Percentiles rank a stretch among this genome's conserved stretches.
These are phyloP conservation scores for Aristolochia fimbriata DNA, from an alignment of 164 flowering plant species.

Conservation along the genomic window DNA sequence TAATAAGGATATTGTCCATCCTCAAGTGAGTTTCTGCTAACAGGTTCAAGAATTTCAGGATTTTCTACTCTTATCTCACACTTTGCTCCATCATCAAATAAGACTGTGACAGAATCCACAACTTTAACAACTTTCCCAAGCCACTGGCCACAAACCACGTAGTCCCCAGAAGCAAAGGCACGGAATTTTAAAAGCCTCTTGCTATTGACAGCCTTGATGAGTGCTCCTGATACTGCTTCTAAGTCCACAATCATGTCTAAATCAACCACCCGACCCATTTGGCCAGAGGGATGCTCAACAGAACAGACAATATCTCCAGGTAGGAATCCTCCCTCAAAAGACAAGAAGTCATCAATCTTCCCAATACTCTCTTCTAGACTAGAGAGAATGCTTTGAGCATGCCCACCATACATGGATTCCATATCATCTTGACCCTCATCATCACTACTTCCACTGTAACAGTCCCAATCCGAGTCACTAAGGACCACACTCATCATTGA, in stretches of 20 bases:
- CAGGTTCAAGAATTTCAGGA: conserved; percentile 39
- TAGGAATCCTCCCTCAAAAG: conserved; percentile 61
- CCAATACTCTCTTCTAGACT: conserved; percentile 72
- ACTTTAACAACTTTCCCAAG: conserved; percentile 68
- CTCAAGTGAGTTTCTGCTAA: conserved; percentile 48
- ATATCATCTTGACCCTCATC: conserved; percentile 61
- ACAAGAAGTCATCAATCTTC: conserved; percentile 83
- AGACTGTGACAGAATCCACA: conserved; percentile 44
- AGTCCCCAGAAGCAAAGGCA: conserved; percentile 60
- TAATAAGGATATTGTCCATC: conserved; percentile 65
- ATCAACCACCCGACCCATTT: conserved; percentile 63
- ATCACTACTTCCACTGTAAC: conserved; percentile 57
- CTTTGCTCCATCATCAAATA: conserved; percentile 79
- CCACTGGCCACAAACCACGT: conserved; percentile 75
- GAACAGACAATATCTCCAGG: conserved; percentile 73
- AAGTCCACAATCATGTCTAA: conserved; percentile 60
- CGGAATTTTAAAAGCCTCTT: conserved; percentile 48
- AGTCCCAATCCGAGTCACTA: conserved; percentile 64
- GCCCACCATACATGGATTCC: conserved; percentile 51
- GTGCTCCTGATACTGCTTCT: conserved; percentile 46
- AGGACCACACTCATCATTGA: conserved; percentile 37
- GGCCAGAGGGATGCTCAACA: conserved; percentile 57
- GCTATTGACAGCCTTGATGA: conserved; percentile 41
- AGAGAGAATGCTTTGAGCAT: conserved; percentile 67
- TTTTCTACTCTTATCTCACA: conserved; percentile 38